phyloP scores from a whole-genome alignment of 2,329 filamentous ascomycete genomes.

The Colletotrichum tropicicola region DNA sequence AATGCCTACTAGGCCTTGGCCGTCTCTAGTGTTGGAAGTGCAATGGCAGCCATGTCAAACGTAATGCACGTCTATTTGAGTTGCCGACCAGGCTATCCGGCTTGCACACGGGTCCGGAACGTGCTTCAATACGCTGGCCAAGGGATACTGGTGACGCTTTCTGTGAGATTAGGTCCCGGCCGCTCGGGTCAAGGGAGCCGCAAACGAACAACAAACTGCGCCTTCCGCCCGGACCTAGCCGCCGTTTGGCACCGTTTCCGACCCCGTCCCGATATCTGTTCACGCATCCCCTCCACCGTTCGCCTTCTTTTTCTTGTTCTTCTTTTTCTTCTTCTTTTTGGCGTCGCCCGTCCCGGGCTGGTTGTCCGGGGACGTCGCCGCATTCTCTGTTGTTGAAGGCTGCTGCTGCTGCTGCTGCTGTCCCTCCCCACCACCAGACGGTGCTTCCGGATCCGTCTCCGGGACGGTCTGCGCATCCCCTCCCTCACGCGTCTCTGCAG shows the following conservation, averaged over 20 bases:
- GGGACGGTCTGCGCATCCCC: background rate
- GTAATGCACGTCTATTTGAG: background rate
- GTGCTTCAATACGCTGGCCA: background rate
- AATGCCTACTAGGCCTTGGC: slow-evolving; percentile 5
- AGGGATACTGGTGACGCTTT: background rate
- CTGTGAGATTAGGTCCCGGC: slow-evolving; percentile 7
- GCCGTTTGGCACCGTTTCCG: background rate
- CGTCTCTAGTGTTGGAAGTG: background rate
- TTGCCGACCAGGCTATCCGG: background rate
- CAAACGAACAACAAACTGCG: background rate
- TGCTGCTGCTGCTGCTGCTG: background rate
- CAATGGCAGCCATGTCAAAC: background rate
- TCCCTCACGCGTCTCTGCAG: background rate
- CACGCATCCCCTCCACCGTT: background rate
- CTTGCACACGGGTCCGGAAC: background rate
- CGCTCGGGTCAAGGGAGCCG: slow-evolving; percentile 16
- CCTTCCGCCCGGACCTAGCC: background rate
- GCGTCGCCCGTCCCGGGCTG: background rate
- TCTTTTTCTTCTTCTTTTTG: slow-evolving; percentile 39
- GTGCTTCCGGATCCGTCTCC: background rate
- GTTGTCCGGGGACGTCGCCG: background rate
- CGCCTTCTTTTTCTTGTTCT: slow-evolving; percentile 30
- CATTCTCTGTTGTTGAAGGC: background rate
- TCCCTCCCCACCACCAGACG: too few relatives aligned
- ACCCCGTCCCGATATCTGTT: background rate